Percentiles rank a stretch among this genome's conserved stretches.
These are phyloP conservation scores for Clarireedia monteithiana DNA, from an alignment of 2,329 filamentous ascomycete genomes.

Conservation along the genomic window DNA sequence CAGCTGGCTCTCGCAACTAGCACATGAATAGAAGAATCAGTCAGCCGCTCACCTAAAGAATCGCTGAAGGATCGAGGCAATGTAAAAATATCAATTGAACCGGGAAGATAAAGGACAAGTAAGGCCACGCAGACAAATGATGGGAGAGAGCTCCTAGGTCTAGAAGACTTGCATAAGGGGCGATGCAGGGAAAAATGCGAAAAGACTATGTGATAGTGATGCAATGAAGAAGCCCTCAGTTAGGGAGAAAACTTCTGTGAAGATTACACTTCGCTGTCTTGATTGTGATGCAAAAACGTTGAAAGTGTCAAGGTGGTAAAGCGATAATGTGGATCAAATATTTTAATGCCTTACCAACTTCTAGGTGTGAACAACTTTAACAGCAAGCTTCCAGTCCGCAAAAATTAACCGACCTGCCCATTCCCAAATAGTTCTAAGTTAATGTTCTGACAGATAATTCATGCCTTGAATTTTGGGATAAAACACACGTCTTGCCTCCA, in stretches of 20 bases:
- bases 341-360: too few species aligned
- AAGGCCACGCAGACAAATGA: conserved; percentile 24
- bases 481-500: too few species aligned
- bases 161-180: conserved; percentile 22
- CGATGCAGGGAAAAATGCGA: conserved; percentile 13
- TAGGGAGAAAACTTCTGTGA: neutral
- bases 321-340: neutral
- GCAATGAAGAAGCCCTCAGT: conserved; percentile 4
- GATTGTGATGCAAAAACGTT: neutral
- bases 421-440: too few species aligned
- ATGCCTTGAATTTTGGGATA: too few species aligned
- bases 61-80: neutral
- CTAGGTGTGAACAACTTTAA: neutral
- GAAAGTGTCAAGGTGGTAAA: conserved; percentile 4
- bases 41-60: neutral
- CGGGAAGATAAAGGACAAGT: conserved; percentile 13
- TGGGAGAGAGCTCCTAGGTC: conserved; percentile 14
- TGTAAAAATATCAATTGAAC: conserved; percentile 12
- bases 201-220: conserved; percentile 7
- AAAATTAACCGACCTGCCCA: too few species aligned
- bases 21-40: neutral
- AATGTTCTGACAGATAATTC: too few species aligned
- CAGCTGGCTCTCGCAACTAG: neutral
- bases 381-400: too few species aligned
- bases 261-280: neutral